Conservation (phyloP, 495 filamentous ascomycete genomes). For the Clavariopsis aquatica region DNA sequence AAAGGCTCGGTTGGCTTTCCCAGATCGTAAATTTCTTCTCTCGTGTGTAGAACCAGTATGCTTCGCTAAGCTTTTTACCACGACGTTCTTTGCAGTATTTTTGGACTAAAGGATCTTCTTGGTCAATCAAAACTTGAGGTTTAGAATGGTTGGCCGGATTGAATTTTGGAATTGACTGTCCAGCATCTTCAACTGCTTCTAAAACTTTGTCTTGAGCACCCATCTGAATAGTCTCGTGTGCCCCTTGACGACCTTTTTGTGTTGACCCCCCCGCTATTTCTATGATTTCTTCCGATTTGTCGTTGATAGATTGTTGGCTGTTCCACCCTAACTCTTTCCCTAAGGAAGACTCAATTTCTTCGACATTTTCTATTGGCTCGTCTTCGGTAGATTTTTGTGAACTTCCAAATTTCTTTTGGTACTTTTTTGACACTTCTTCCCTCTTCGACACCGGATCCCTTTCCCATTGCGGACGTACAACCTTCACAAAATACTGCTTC, state of each 20-base stretch:
- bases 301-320: too few species aligned
- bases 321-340: too few species aligned
- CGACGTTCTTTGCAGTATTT: constrained; percentile 7
- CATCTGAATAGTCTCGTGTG: too few species aligned
- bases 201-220: neutral
- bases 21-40: constrained; percentile 2
- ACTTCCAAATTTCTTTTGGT: neutral
- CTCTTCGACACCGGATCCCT: constrained; percentile 21
- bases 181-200: constrained; percentile 1
- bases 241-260: too few species aligned
- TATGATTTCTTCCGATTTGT: too few species aligned
- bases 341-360: too few species aligned
- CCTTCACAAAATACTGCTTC: constrained; percentile 31
- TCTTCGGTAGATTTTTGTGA: neutral
- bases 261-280: too few species aligned
- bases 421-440: constrained; percentile 4
- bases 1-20: constrained; percentile 1
- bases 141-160: neutral
- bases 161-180: neutral
- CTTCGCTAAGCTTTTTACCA: neutral
- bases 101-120: constrained; percentile 12
- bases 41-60: constrained; percentile 7
- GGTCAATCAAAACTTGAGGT: neutral
- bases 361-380: neutral
- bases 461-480: constrained; percentile 29